Base-by-base conservation (phyloP, 2,329 filamentous ascomycete genomes). In the Beauveria brongniartii region DNA sequence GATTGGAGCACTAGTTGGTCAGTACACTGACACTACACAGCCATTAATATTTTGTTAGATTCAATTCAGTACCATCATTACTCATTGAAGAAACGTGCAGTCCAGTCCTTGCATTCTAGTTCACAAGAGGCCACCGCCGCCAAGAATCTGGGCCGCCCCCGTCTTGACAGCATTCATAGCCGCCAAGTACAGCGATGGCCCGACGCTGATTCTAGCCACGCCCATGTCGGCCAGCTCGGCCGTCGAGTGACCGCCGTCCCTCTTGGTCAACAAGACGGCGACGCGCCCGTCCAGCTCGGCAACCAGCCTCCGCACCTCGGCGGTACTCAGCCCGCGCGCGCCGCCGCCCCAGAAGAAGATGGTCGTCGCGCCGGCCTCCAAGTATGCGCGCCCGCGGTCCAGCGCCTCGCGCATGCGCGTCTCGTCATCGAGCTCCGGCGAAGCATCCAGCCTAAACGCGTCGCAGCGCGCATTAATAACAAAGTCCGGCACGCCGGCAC, bases 281-380 rank as follows among this genome's bases (percentile, higher is more conserved):
- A 85, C 67, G 54, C 70, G 73, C 1, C 82, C 82, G 3, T 73
- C 75, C 51, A 85, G 75, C 51, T 75, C 80, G 57, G 72, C 68
- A 2, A 79, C 79, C 64, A 85, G 66, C 47, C 66, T 69, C 67
- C 73, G 68, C 2, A 83, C 75, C 68, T 84, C 82, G 0, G 72
- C 74, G 14, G 69, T 73, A 14, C 72, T 72, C 14, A 83, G 67
- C 46, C 81, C 70, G 16, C 75, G 68, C 41, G 72, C 66, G 2
- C 73, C 81, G 16, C 83, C 81, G 16, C 83, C 83, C 82, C 82
- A 87, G 56, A 85, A 82, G 71, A 86, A 87, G 0, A 84, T 76
- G 0, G 80, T 85, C 14, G 77, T 80, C 0, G 84, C 84, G 0
- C 84, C 84, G 2, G 82, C 82, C 0, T 74, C 77, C 3, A 87